Base-by-base conservation (phyloP, 306 rosid genomes). In the Castanea mollissima region DNA sequence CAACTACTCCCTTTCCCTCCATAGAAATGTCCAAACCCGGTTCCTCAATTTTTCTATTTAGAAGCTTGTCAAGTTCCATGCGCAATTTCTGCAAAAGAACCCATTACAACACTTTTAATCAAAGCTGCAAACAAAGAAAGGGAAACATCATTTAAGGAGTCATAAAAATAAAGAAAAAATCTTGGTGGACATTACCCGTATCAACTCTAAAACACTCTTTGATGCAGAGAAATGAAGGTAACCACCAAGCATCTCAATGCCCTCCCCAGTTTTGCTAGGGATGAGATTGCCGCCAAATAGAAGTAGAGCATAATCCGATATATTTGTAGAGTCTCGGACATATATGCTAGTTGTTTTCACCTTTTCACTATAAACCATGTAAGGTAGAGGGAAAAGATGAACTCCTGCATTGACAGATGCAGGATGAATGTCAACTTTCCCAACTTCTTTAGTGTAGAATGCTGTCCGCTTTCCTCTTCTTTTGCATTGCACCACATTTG, bases 231-330 rank as follows among this genome's bases (percentile, higher is more conserved):
- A 94, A 88, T 92, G 97, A 74, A 94, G 99, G 85, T 94, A 94
- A 73, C 99, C 99, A 63, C 95, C 97, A 8, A 94, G 97, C 99
- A 94, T 94, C 83, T 91, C 99, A 69, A 94, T 94, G 84, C 99
- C 97, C 73, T 91, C 97, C 25, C 97, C 91, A 15, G 83, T 88
- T 83, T 86, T 84, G 86, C 83, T 74, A 25, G 97, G 95, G 67
- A 74, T 62, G 46, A 94, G 94, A 83, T 85, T 92, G 68, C 99
- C 97, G 12, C 99, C 99, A 79, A 94, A 94, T 38, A 94, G 85
- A 80, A 94, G 90, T 10, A 94, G 80, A 63, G 99, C 93, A 78
- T 92, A 94, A 83, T 94, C 99, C 52, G 99, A 94, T 86, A 94
- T 92, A 82, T 83, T 94, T 16, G 99, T 94, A 2, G 94, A 92